phyloP scores from a whole-genome alignment of 371 early-diverging fungal species.

The Massospora cicadina region DNA sequence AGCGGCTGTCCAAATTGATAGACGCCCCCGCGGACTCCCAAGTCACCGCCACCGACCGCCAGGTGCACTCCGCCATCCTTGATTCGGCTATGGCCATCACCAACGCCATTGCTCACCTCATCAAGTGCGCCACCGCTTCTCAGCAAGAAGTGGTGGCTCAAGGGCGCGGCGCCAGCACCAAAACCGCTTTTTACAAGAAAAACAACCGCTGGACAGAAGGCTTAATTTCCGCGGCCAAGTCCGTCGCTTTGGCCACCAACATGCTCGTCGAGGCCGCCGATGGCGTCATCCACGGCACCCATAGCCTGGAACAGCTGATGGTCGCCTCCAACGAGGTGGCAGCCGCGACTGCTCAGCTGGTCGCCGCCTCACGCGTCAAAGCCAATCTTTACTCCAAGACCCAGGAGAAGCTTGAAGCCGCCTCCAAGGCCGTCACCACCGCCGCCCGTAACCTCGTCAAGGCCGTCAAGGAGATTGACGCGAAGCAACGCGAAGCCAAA shows the following conservation, averaged over 20 bases:
- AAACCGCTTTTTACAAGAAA: constrained; percentile 92
- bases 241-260: constrained; percentile 83
- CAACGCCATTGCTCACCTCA: constrained; percentile 83
- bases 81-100: constrained; percentile 82
- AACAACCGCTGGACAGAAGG: constrained; percentile 98
- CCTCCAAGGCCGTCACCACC: constrained; percentile 82
- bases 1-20: constrained; percentile 60
- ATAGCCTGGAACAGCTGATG: constrained; percentile 80
- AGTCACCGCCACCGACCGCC: constrained; percentile 51
- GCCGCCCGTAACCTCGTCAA: constrained; percentile 81
- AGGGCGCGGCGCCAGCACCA: constrained; percentile 67
- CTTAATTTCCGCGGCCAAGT: constrained; percentile 89
- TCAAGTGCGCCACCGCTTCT: constrained; percentile 79
- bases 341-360: constrained; percentile 91
- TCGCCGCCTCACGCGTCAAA: constrained; percentile 91
- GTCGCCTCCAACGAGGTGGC: constrained; percentile 91
- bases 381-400: constrained; percentile 76
- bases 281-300: constrained; percentile 80
- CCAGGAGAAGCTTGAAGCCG: constrained; percentile 77
- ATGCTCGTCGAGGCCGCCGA: constrained; percentile 87
- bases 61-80: constrained; percentile 80
- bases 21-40: constrained; percentile 49
- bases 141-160: constrained; percentile 94
- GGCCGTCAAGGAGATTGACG: constrained; percentile 74
- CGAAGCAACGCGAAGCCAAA: constrained; percentile 37